A percentile compares a stretch with the other conserved stretches of the same genome.
Conservation (phyloP, 768 basidiomycete genomes). For the Lactifluus hygrophoroides region DNA sequence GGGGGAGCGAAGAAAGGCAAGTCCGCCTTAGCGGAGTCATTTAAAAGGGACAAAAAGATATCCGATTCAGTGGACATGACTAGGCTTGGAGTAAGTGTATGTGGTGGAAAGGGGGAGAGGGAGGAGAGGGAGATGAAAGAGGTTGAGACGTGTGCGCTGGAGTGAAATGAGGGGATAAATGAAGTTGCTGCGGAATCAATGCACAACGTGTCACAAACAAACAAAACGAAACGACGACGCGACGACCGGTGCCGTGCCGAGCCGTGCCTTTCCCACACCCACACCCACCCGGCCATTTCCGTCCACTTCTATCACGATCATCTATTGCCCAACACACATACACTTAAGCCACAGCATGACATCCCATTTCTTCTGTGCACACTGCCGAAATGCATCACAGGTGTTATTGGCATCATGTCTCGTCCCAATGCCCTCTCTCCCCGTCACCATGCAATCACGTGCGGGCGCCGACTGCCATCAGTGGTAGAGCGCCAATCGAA, state of each 20-base stretch:
- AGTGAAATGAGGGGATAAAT: constrained; percentile 2
- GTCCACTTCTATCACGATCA: too few species aligned
- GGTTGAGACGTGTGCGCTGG: background rate
- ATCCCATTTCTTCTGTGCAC: too few species aligned
- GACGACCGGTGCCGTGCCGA: too few species aligned
- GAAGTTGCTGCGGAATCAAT: constrained; percentile 17
- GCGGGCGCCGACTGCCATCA: too few species aligned
- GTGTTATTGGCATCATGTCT: too few species aligned
- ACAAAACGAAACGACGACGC: too few species aligned
- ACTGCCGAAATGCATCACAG: too few species aligned
- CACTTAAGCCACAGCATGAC: too few species aligned
- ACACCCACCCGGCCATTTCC: too few species aligned
- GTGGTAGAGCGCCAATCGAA: background rate
- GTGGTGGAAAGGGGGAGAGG: background rate
- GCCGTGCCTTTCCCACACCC: constrained; percentile 2
- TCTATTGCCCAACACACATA: too few species aligned
- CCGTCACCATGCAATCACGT: too few species aligned
- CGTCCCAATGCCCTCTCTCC: too few species aligned
- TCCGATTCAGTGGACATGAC: constrained; percentile 1
- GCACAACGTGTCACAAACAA: constrained; percentile 1
- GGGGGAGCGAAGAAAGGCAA: constrained; percentile 13
- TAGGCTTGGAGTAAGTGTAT: background rate
- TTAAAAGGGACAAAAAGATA: constrained; percentile 1
- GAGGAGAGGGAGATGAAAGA: background rate
- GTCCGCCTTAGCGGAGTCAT: constrained; percentile 1